Base-by-base conservation (phyloP, 306 rosid genomes). In the Cucurbita maxima region DNA sequence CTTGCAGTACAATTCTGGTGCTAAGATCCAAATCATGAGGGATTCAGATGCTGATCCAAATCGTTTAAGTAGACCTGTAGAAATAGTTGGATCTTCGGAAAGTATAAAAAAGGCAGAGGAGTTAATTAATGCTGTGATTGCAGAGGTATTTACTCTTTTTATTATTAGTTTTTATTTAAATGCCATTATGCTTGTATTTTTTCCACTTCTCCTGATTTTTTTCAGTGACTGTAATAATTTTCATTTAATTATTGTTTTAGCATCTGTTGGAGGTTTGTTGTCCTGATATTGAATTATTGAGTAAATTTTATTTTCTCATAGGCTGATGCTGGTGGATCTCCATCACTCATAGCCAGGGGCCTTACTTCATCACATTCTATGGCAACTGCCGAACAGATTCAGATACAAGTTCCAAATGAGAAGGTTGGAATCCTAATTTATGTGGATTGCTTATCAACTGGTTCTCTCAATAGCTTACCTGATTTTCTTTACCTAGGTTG, bases 281-380 rank as follows among this genome's bases (percentile, higher is more conserved):
- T 47, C 8, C 67, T 20, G 44, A 6, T 57, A 15, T 22, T 16
- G 22, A 15, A 30, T 58, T 41, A 53, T 18, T 22, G 48, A 69
- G 55, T 69, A 36, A 10, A 79, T 69, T 71, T 20, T 12, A 5
- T 78, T 22, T 75, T 76, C 81, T 73, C 50, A 59, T 85, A 91
- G 99, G 99, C 99, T 81, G 99, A 95, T 84, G 99, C 96, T 5
- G 99, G 99, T 70, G 99, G 99, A 44, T 95, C 99, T 76, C 99
- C 97, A 45, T 81, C 99, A 47, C 89, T 91, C 79, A 89, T 95
- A 73, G 99, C 99, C 60, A 86, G 97, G 45, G 99, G 99, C 58
- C 84, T 89, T 54, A 85, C 96, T 25, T 73, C 92, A 56, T 84
- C 96, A 18, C 99, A 85, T 83, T 83, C 66, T 72, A 78, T 71